phyloP scores from a whole-genome alignment of 2,329 filamentous ascomycete species.

The Beauveria scarabaeidicola region DNA sequence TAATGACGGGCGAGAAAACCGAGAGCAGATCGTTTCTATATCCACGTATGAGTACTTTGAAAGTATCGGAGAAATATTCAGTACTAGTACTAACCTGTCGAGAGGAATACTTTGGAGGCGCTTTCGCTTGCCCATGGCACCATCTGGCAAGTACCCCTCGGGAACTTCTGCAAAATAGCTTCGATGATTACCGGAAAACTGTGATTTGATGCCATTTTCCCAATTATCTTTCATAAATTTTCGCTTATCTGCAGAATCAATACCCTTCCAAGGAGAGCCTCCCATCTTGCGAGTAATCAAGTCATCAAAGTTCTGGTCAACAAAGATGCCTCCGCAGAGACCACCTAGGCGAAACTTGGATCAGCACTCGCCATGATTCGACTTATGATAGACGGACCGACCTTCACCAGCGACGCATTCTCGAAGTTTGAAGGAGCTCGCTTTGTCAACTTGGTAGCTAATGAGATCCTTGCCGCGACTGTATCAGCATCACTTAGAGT shows the following conservation, averaged over 20 bases:
- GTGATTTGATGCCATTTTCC: conserved; percentile 20
- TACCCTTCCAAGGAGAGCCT: background rate
- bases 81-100: background rate
- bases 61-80: no score
- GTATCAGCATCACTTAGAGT: background rate
- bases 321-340: conserved; percentile 31
- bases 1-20: conserved; percentile 18
- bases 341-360: conserved; percentile 19
- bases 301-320: conserved; percentile 28
- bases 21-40: conserved; percentile 17
- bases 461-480: conserved; percentile 27
- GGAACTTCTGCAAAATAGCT: conserved; percentile 17
- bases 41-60: background rate
- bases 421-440: conserved; percentile 20
- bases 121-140: background rate
- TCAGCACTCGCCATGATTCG: background rate
- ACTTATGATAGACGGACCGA: conserved; percentile 17
- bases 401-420: conserved; percentile 32
- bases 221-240: conserved; percentile 16
- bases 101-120: background rate
- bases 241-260: background rate
- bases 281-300: conserved; percentile 21
- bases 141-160: background rate
- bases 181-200: conserved; percentile 15
- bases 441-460: conserved; percentile 24